Percentiles rank a stretch among this genome's conserved stretches.
Conservation (phyloP, 768 basidiomycete species). For the Macrolepiota fuliginosa region DNA sequence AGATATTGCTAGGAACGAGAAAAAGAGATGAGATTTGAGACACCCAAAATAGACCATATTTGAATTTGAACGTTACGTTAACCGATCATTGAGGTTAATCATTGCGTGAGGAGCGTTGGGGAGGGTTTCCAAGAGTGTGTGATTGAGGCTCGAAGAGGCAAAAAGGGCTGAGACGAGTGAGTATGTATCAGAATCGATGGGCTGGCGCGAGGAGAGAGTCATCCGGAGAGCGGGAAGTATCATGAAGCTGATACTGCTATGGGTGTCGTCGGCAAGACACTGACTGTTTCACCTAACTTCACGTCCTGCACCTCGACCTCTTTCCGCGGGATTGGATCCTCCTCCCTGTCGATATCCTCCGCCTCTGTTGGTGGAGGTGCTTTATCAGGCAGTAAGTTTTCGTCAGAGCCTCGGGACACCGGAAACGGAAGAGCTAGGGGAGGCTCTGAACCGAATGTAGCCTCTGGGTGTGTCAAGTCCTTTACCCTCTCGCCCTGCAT, state of each 20-base stretch:
- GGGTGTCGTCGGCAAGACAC: not conserved
- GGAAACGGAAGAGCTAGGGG: not conserved
- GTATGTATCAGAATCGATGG: too few relatives aligned
- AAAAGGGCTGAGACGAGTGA: too few relatives aligned
- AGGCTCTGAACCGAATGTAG: not conserved
- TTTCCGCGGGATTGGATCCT: not conserved
- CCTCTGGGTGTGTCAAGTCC: not conserved
- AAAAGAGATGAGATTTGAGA: not conserved
- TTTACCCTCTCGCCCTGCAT: not conserved
- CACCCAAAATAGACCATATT: too few relatives aligned
- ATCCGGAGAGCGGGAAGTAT: not conserved
- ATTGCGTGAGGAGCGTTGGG: not conserved
- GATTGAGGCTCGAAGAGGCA: too few relatives aligned
- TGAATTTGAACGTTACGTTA: too few relatives aligned
- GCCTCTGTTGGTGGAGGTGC: not conserved
- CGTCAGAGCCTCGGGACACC: not conserved
- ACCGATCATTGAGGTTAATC: too few relatives aligned
- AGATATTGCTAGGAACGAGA: not conserved
- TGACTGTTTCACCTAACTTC: not conserved
- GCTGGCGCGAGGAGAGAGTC: not conserved
- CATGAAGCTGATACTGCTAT: not conserved
- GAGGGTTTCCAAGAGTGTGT: too few relatives aligned
- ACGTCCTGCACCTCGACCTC: not conserved
- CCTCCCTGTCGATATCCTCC: not conserved
- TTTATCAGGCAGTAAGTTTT: not conserved